Conservation (phyloP, 2,329 filamentous ascomycete species). For the Ceratocystis cubensis region DNA sequence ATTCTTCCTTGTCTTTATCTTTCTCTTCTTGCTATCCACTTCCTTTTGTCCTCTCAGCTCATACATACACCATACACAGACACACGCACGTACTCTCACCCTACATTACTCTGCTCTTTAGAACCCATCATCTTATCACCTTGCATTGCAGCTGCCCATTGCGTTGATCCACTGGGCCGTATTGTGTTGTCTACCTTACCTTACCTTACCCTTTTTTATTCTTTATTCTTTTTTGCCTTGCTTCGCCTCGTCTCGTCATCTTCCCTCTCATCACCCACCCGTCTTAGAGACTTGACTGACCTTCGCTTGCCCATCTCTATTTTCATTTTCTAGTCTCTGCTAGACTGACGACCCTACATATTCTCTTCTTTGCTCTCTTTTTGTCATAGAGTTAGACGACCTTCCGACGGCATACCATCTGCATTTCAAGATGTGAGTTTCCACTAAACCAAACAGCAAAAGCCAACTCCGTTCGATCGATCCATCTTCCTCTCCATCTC, state of each 20-base stretch:
- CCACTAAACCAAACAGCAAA: background rate
- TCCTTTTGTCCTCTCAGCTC: conserved; percentile 3
- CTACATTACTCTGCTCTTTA: conserved; percentile 2
- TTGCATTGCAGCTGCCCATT: conserved; percentile 19
- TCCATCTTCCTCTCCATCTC: background rate
- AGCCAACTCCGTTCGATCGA: background rate
- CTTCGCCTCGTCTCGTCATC: background rate
- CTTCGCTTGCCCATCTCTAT: background rate
- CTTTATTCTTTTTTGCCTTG: background rate
- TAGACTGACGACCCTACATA: background rate
- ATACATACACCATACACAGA: background rate
- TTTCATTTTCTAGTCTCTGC: background rate
- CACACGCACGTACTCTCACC: background rate
- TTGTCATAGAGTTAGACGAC: background rate
- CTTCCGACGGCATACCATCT: background rate
- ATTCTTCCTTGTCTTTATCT: background rate
- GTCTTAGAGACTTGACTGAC: background rate
- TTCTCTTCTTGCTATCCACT: conserved; percentile 12
- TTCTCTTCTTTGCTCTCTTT: conserved; percentile 1
- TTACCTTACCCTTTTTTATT: background rate
- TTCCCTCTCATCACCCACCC: background rate
- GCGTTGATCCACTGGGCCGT: conserved; percentile 9
- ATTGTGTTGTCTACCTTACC: background rate
- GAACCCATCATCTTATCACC: conserved; percentile 17
- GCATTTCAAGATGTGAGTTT: conserved; percentile 6